Percentiles rank a stretch among this genome's conserved stretches.
phyloP scores from a whole-genome alignment of 2,329 filamentous ascomycete species.

The Sporothrix globosa region DNA sequence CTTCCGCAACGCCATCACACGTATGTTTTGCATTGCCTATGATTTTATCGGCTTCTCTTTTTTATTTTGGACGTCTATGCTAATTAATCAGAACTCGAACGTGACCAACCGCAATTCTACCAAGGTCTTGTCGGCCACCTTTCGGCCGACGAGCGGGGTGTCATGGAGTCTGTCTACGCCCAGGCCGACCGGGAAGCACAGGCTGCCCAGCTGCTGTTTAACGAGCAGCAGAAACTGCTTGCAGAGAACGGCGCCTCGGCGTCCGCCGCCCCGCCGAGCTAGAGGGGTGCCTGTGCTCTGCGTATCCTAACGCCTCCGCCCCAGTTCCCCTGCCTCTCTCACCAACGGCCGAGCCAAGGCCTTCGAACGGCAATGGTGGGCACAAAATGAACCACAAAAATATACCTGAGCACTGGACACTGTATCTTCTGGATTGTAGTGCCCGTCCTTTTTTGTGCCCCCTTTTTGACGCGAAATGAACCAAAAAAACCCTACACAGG shows the following conservation, averaged over 20 bases:
- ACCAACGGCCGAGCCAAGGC: slow-evolving; percentile 18
- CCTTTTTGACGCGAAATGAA: slow-evolving; percentile 16
- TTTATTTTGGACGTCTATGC: slow-evolving; percentile 30
- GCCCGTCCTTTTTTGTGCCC: slow-evolving; percentile 11
- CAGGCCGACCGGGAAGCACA: slow-evolving; percentile 57
- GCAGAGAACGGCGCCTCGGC: slow-evolving; percentile 37
- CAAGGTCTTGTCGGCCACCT: slow-evolving; percentile 77
- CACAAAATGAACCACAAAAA: not conserved
- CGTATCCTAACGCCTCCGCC: no score
- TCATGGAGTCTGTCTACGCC: slow-evolving; percentile 77
- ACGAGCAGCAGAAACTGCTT: slow-evolving; percentile 41
- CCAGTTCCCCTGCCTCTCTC: no score
- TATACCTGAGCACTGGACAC: not conserved
- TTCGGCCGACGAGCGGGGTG: slow-evolving; percentile 75
- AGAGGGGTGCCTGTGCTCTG: not conserved
- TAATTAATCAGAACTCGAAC: slow-evolving; percentile 71
- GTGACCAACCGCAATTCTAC: slow-evolving; percentile 89
- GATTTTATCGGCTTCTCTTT: not conserved
- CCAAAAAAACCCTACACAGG: not conserved
- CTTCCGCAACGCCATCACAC: slow-evolving; percentile 79
- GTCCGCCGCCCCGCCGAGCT: slow-evolving; percentile 33
- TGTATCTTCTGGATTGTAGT: not conserved
- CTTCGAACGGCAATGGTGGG: slow-evolving; percentile 16
- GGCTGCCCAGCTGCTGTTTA: slow-evolving; percentile 24
- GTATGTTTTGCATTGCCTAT: slow-evolving; percentile 60